These are phyloP conservation scores for Sclerospora graminicola DNA, from an alignment of 352 stramenopile genomes.

Conservation along the genomic window DNA sequence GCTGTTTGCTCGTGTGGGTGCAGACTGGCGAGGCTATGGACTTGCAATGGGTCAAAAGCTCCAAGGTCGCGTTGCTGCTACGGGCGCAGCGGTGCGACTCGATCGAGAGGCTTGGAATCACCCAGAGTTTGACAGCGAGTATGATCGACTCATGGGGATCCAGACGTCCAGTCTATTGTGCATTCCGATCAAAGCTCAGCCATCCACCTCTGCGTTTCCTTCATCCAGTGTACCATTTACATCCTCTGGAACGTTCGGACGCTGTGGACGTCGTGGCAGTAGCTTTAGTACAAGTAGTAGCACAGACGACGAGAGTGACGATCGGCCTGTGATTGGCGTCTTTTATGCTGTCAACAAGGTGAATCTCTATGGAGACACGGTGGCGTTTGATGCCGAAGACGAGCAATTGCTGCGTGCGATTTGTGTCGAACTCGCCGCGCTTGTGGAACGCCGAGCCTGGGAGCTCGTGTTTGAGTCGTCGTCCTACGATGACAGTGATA, in stretches of 20 bases:
- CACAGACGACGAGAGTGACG: constrained; percentile 24
- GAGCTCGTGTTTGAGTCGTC: constrained; percentile 62
- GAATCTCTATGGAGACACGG: constrained; percentile 18
- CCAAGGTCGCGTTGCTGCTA: constrained; percentile 55
- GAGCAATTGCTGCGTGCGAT: constrained; percentile 59
- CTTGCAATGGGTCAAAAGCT: constrained; percentile 61
- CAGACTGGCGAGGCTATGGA: constrained; percentile 60
- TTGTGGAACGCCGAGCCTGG: constrained; percentile 59
- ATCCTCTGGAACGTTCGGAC: constrained; percentile 8
- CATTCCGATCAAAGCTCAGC: constrained; percentile 54
- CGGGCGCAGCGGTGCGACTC: constrained; percentile 46
- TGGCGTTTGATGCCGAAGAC: constrained; percentile 51
- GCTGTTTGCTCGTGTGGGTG: constrained; percentile 50
- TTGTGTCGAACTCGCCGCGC: constrained; percentile 42
- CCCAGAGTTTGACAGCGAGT: constrained; percentile 53
- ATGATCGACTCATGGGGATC: constrained; percentile 51
- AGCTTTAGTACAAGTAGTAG: constrained; percentile 53
- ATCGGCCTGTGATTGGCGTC: constrained; percentile 48
- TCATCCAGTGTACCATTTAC: constrained; percentile 8
- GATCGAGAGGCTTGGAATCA: constrained; percentile 38
- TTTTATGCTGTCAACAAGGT: constrained; percentile 80
- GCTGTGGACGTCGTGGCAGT: constrained; percentile 24
- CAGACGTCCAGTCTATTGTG: constrained; percentile 59
- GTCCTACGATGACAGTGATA: constrained; percentile 29
- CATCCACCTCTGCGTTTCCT: constrained; percentile 12